Conservation (phyloP, 1,284 basidiomycete species). For the Leccinum huronense region DNA sequence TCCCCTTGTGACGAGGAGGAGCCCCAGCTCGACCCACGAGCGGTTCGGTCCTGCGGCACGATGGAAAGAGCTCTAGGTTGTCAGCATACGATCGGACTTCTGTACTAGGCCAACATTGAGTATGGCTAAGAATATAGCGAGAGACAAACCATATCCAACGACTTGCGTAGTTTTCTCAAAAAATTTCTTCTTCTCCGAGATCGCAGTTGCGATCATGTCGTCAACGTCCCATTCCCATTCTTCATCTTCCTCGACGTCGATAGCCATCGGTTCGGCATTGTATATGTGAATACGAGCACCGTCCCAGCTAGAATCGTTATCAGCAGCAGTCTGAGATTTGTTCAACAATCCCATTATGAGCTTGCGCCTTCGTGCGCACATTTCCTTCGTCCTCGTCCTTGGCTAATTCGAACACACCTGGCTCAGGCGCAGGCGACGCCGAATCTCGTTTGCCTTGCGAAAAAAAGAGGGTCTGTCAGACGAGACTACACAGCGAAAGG, state of each 20-base stretch:
- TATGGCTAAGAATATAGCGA: background rate
- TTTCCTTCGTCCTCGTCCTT: slow-evolving; percentile 57
- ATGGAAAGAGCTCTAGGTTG: no score
- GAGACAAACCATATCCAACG: slow-evolving; percentile 39
- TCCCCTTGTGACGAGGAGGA: slow-evolving; percentile 11
- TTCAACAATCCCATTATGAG: slow-evolving; percentile 52
- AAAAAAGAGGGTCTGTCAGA: slow-evolving; percentile 8
- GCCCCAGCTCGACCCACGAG: slow-evolving; percentile 46
- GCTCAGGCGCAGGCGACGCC: slow-evolving; percentile 48
- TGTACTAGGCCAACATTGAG: slow-evolving; percentile 16
- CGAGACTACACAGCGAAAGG: slow-evolving; percentile 1
- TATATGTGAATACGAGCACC: slow-evolving; percentile 72
- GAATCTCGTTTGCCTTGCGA: slow-evolving; percentile 49
- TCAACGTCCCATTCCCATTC: slow-evolving; percentile 63
- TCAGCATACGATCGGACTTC: no score
- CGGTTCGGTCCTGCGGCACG: no score
- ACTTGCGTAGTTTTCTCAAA: slow-evolving; percentile 52
- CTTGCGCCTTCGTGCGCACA: slow-evolving; percentile 41
- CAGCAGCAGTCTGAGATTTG: slow-evolving; percentile 78
- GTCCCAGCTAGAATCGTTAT: slow-evolving; percentile 89
- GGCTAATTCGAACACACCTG: slow-evolving; percentile 56
- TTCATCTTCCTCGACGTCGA: slow-evolving; percentile 60
- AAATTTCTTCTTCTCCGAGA: slow-evolving; percentile 52
- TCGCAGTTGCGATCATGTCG: slow-evolving; percentile 82
- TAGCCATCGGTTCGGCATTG: slow-evolving; percentile 39